Percentiles rank a stretch among this genome's conserved stretches.
Evolutionary conservation across 1,284 basidiomycete genomes (phyloP).

Genomic region (Ustilago loliicola): DNA sequence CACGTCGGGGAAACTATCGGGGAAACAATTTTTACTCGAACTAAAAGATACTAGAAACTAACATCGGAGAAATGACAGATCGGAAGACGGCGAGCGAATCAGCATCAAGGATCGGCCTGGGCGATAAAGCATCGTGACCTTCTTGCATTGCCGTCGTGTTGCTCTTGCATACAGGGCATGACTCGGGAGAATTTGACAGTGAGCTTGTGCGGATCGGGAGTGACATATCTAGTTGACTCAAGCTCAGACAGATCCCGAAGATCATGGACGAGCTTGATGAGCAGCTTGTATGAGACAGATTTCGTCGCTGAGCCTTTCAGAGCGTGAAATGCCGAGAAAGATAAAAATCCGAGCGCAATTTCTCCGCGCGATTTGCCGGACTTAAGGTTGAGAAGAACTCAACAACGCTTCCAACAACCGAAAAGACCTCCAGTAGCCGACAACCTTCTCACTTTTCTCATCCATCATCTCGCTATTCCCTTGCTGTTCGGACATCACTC

Average conservation of each 20-base stretch:
- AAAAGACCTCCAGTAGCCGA: background rate
- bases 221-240: background rate
- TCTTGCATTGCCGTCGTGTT: constrained; percentile 10
- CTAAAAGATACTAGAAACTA: no score
- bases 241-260: background rate
- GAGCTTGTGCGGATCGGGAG: background rate
- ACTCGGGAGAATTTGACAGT: background rate
- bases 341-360: background rate
- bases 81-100: constrained; percentile 3
- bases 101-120: constrained; percentile 9
- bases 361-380: constrained; percentile 9
- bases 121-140: background rate
- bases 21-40: no score
- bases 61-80: constrained; percentile 6
- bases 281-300: background rate
- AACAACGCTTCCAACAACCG: background rate
- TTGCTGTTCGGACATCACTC: background rate
- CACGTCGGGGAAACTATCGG: no score
- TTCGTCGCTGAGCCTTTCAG: background rate
- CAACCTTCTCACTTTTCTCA: background rate
- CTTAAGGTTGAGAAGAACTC: constrained; percentile 7
- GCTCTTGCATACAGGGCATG: background rate
- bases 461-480: background rate
- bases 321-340: background rate
- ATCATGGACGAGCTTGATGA: no score